Conservation (phyloP, 352 stramenopile genomes). For the Pythium monospermum region DNA sequence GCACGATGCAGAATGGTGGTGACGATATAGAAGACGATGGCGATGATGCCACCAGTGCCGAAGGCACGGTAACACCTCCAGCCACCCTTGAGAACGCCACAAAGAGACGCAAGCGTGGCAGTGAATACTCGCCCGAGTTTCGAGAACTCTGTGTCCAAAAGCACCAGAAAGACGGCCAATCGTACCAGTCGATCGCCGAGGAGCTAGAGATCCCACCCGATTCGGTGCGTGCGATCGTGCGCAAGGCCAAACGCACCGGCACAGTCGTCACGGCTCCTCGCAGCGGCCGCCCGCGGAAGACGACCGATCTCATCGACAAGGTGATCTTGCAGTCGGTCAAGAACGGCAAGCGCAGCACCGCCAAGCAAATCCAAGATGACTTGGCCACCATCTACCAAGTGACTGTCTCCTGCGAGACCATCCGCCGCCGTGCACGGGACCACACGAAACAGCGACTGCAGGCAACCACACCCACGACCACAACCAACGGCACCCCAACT, state of each 20-base stretch:
- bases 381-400: constrained; percentile 47
- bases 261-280: constrained; percentile 44
- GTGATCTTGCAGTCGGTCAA: constrained; percentile 63
- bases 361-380: constrained; percentile 61
- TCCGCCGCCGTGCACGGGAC: constrained; percentile 48
- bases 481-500: too few species aligned
- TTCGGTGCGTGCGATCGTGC: constrained; percentile 57
- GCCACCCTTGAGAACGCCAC: neutral
- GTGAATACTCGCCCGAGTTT: constrained; percentile 52
- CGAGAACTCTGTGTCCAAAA: constrained; percentile 47
- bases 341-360: constrained; percentile 43
- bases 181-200: constrained; percentile 47
- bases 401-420: constrained; percentile 55
- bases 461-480: neutral
- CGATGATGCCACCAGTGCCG: neutral
- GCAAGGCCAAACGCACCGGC: constrained; percentile 56
- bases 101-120: constrained; percentile 30
- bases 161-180: constrained; percentile 46
- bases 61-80: neutral
- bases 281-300: constrained; percentile 64
- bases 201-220: constrained; percentile 54
- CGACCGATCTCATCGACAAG: constrained; percentile 52
- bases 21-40: neutral
- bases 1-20: neutral
- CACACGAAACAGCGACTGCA: constrained; percentile 28